Percentiles rank a stretch among this genome's conserved stretches.
Evolutionary conservation across 495 filamentous ascomycete species (phyloP).

Genomic region (Rhizodiscina lignyota): DNA sequence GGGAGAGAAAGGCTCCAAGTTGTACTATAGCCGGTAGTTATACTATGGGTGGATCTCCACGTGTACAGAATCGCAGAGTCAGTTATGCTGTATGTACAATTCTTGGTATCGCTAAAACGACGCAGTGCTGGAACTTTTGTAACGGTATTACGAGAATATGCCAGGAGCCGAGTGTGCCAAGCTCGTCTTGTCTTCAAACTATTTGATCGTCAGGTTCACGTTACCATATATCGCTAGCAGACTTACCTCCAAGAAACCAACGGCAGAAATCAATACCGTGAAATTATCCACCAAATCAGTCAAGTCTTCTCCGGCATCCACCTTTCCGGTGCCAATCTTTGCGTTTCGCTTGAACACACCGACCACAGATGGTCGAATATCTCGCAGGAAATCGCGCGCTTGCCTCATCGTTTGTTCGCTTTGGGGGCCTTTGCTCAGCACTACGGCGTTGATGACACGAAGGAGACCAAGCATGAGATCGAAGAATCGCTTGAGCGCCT

Average conservation of each 20-base stretch:
- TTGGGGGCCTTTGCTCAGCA: conserved; percentile 62
- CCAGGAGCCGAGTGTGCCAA: not conserved
- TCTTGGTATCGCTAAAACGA: too few species aligned
- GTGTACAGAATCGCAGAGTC: too few species aligned
- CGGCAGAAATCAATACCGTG: conserved; percentile 37
- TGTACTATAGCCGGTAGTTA: too few species aligned
- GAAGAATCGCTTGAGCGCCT: conserved; percentile 66
- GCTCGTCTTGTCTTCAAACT: not conserved
- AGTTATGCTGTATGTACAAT: too few species aligned
- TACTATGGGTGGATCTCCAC: too few species aligned
- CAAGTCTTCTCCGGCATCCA: conserved; percentile 24
- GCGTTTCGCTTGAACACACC: conserved; percentile 85
- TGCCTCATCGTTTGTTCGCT: conserved; percentile 63
- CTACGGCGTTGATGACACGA: conserved; percentile 60
- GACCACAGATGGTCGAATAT: conserved; percentile 65
- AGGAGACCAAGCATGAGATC: conserved; percentile 64
- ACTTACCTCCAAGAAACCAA: conserved; percentile 46
- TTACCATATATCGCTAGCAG: too few species aligned
- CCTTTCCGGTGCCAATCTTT: conserved; percentile 44
- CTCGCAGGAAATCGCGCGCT: conserved; percentile 55
- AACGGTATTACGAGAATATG: conserved; percentile 1
- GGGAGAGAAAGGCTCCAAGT: too few species aligned
- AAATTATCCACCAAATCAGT: conserved; percentile 43
- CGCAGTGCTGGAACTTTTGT: too few species aligned
- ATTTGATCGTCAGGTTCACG: too few species aligned